Percentiles rank a stretch among this genome's conserved stretches.
These are phyloP conservation scores for Sclerotinia spermophila DNA, from an alignment of 2,329 filamentous ascomycete genomes.

Conservation along the genomic window DNA sequence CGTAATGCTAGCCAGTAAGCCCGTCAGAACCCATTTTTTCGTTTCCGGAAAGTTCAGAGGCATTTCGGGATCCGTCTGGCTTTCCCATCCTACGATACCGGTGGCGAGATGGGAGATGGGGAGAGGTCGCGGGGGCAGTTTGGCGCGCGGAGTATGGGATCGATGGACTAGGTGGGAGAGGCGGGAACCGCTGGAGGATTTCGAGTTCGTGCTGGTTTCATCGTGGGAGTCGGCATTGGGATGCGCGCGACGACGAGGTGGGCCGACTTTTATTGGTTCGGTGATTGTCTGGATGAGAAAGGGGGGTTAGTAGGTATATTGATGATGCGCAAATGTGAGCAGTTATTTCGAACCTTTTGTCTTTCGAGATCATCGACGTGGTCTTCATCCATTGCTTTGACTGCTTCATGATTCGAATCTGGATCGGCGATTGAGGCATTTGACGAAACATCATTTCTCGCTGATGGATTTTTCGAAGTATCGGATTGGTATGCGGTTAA, in stretches of 20 bases:
- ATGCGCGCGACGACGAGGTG: neutral
- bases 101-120: constrained; percentile 50
- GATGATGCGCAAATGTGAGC: neutral
- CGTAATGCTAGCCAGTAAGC: constrained; percentile 37
- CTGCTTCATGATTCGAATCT: constrained; percentile 32
- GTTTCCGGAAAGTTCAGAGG: constrained; percentile 50
- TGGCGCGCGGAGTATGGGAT: constrained; percentile 25
- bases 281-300: constrained; percentile 20
- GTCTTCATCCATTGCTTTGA: constrained; percentile 32
- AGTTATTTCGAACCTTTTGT: constrained; percentile 21
- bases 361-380: constrained; percentile 32
- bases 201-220: constrained; percentile 20
- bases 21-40: constrained; percentile 35
- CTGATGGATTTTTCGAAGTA: constrained; percentile 21
- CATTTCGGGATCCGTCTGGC: constrained; percentile 53
- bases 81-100: constrained; percentile 58
- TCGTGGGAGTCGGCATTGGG: neutral
- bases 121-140: constrained; percentile 21
- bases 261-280: constrained; percentile 5
- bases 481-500: constrained; percentile 26
- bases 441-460: constrained; percentile 12
- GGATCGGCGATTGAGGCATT: constrained; percentile 25
- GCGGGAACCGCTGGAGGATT: constrained; percentile 27
- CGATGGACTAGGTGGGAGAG: constrained; percentile 28
- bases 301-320: neutral